A percentile compares a stretch with the other conserved stretches of the same genome.
phyloP scores from a whole-genome alignment of 768 basidiomycete genomes.

The Lentinus brumalis region DNA sequence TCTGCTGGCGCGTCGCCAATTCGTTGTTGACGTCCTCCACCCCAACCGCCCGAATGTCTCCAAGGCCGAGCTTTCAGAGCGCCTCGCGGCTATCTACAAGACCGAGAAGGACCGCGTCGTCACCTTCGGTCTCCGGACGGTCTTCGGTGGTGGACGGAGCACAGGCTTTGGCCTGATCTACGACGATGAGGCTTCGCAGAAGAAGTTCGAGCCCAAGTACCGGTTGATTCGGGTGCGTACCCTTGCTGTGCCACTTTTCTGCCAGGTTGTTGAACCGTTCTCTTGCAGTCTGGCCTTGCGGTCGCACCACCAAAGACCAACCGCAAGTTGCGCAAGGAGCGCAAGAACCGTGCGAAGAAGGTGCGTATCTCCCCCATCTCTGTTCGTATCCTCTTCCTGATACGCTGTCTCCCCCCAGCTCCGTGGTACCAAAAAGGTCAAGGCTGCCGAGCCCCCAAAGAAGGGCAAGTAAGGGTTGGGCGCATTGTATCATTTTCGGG shows the following conservation, averaged over 20 bases:
- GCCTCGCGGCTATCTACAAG: conserved; percentile 93
- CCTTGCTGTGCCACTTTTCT: not conserved
- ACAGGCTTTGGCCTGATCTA: conserved; percentile 98
- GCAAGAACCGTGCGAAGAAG: conserved; percentile 99
- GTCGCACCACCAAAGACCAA: conserved; percentile 88
- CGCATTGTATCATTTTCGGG: conserved; percentile 29
- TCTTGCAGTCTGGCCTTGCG: conserved; percentile 59
- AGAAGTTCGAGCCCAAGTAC: conserved; percentile 96
- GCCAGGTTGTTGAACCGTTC: not conserved
- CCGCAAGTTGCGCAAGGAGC: conserved; percentile 98
- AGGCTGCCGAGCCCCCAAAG: conserved; percentile 90
- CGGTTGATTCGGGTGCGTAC: conserved; percentile 89
- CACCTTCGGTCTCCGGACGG: conserved; percentile 91
- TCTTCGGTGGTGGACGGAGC: conserved; percentile 97
- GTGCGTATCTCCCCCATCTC: conserved; percentile 42
- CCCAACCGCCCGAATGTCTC: conserved; percentile 95
- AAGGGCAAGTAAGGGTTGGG: conserved; percentile 76
- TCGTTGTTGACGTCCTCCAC: conserved; percentile 93
- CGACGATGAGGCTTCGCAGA: conserved; percentile 92
- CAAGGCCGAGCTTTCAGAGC: conserved; percentile 88
- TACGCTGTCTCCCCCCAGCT: conserved; percentile 50
- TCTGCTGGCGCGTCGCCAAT: conserved; percentile 93
- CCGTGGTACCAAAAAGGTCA: conserved; percentile 94
- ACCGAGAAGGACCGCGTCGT: conserved; percentile 88
- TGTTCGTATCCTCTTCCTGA: conserved; percentile 17